A percentile compares a stretch with the other conserved stretches of the same genome.
Conservation (phyloP, 768 basidiomycete species). For the Russula griseocarnosa region DNA sequence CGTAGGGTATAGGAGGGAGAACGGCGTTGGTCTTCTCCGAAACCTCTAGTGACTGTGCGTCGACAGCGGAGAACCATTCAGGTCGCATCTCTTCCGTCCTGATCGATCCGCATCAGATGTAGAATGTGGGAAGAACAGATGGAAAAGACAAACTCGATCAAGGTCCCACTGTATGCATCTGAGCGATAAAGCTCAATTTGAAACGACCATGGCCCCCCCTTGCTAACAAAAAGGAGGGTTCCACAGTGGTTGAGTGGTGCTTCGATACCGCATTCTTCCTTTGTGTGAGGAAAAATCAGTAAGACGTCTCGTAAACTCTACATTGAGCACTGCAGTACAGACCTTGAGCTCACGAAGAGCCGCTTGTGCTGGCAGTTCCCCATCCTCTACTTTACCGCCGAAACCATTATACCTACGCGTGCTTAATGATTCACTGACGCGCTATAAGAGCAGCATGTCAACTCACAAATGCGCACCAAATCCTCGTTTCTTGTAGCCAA, state of each 20-base stretch:
- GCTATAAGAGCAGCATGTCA: neutral
- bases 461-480: constrained; percentile 59
- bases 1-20: constrained; percentile 53
- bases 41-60: constrained; percentile 16
- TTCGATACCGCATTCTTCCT: constrained; percentile 83
- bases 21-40: neutral
- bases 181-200: constrained; percentile 72
- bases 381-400: constrained; percentile 79
- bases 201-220: constrained; percentile 50
- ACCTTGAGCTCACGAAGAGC: constrained; percentile 75
- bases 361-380: constrained; percentile 64
- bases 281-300: neutral
- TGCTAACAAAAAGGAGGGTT: constrained; percentile 57
- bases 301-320: neutral
- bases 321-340: neutral
- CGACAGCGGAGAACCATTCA: constrained; percentile 59
- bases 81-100: constrained; percentile 90
- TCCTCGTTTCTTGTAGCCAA: constrained; percentile 78
- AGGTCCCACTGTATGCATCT: constrained; percentile 51
- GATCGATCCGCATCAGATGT: neutral
- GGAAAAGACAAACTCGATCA: constrained; percentile 56
- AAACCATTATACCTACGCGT: constrained; percentile 76
- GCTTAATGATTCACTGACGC: neutral
- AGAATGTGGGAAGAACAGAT: neutral
- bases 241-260: constrained; percentile 63